phyloP scores from a whole-genome alignment of 768 basidiomycete species.

The Calvatia gigantea region DNA sequence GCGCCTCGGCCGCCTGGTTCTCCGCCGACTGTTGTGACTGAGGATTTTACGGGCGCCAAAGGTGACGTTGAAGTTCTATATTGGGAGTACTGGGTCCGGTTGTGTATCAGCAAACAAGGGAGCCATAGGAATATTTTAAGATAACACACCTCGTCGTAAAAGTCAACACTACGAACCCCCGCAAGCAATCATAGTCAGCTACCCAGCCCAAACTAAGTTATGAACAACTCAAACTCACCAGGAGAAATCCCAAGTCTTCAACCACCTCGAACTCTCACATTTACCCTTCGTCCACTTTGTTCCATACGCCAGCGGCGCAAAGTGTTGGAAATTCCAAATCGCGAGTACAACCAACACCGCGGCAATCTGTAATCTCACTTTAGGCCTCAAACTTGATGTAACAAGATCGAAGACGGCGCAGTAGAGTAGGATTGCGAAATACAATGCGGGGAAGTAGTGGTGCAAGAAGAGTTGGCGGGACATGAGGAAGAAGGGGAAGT shows the following conservation, averaged over 20 bases:
- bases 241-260: slow-evolving; percentile 95
- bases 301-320: slow-evolving; percentile 84
- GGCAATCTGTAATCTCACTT: slow-evolving; percentile 77
- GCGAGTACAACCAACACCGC: slow-evolving; percentile 69
- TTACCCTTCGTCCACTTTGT: slow-evolving; percentile 79
- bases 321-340: slow-evolving; percentile 73
- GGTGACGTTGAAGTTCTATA: too few species aligned
- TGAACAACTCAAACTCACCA: slow-evolving; percentile 47
- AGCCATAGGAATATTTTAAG: background rate
- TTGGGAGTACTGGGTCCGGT: slow-evolving; percentile 46
- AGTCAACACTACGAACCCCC: slow-evolving; percentile 50
- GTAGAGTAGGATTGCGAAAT: slow-evolving; percentile 80
- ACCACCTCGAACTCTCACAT: slow-evolving; percentile 76
- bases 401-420: slow-evolving; percentile 81
- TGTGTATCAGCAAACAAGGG: background rate
- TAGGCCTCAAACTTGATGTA: slow-evolving; percentile 75
- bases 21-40: slow-evolving; percentile 44
- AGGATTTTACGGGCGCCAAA: slow-evolving; percentile 34
- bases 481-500: slow-evolving; percentile 98
- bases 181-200: slow-evolving; percentile 3
- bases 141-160: slow-evolving; percentile 56
- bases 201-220: background rate
- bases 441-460: slow-evolving; percentile 97
- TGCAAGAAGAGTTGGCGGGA: slow-evolving; percentile 95
- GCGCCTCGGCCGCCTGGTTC: slow-evolving; percentile 52